Evolutionary conservation across 257 asterid genomes (phyloP).

Genomic region (Ligustrum vulgare): DNA sequence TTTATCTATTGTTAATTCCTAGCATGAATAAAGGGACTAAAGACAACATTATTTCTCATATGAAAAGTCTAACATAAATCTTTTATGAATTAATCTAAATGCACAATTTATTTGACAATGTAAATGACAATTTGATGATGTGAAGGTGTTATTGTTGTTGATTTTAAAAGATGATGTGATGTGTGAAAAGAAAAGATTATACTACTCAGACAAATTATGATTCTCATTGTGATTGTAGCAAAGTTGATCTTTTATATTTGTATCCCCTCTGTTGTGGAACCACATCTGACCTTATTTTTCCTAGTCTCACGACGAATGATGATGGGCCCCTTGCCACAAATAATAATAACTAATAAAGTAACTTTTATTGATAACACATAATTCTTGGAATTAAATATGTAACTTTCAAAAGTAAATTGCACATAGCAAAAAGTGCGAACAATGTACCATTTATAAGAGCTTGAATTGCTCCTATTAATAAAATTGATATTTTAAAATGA

Average conservation of each 20-base stretch:
- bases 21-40: conserved; percentile 35
- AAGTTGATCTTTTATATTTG: conserved; percentile 31
- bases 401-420: not conserved
- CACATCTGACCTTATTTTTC: conserved; percentile 30
- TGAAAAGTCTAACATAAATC: conserved; percentile 26
- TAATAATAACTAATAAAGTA: not conserved
- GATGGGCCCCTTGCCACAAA: conserved; percentile 19
- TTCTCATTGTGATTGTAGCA: no score
- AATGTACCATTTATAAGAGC: no score
- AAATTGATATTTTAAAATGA: no score
- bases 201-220: no score
- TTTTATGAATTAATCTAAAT: no score
- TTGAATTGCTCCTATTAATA: no score
- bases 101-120: no score
- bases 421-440: no score
- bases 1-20: conserved; percentile 18
- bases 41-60: conserved; percentile 39
- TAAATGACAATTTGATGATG: no score
- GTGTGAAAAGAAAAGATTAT: no score
- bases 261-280: conserved; percentile 42
- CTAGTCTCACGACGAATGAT: conserved; percentile 38
- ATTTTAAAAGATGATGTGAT: no score
- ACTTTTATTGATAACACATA: not conserved
- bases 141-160: no score
- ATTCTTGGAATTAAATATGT: not conserved